A percentile compares a stretch with the other conserved stretches of the same genome.
Conservation (phyloP, 306 rosid species). For the Crotalaria pallida region DNA sequence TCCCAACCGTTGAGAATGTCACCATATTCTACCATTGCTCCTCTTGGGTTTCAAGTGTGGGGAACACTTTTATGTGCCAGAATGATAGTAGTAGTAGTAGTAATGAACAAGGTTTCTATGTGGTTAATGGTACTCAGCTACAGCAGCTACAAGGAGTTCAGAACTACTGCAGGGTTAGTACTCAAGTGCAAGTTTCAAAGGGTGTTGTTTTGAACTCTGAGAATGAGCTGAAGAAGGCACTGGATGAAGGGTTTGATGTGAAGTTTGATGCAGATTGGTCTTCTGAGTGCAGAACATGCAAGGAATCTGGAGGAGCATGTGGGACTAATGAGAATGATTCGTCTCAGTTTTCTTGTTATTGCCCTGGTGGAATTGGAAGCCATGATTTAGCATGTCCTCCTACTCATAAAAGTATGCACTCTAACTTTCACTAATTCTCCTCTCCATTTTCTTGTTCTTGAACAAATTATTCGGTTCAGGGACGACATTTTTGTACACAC, state of each 20-base stretch:
- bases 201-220: constrained; percentile 19
- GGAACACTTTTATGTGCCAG: constrained; percentile 21
- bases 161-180: constrained; percentile 9
- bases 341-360: constrained; percentile 28
- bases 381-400: constrained; percentile 14
- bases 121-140: constrained; percentile 20
- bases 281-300: constrained; percentile 23
- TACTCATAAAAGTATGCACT: constrained; percentile 18
- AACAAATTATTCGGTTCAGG: no score
- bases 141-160: not conserved
- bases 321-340: constrained; percentile 22
- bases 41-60: not conserved
- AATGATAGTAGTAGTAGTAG: constrained; percentile 1
- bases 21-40: constrained; percentile 31
- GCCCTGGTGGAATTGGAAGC: constrained; percentile 21
- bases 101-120: constrained; percentile 22
- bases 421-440: constrained; percentile 1
- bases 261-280: constrained; percentile 22
- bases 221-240: constrained; percentile 9
- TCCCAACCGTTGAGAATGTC: constrained; percentile 22
- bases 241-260: constrained; percentile 37
- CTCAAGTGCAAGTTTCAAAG: constrained; percentile 23
- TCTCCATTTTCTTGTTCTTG: not conserved
- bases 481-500: not conserved
- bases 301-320: constrained; percentile 36